These are phyloP conservation scores for Gastrodia elata DNA, from an alignment of 106 monocot genomes.

Conservation along the genomic window DNA sequence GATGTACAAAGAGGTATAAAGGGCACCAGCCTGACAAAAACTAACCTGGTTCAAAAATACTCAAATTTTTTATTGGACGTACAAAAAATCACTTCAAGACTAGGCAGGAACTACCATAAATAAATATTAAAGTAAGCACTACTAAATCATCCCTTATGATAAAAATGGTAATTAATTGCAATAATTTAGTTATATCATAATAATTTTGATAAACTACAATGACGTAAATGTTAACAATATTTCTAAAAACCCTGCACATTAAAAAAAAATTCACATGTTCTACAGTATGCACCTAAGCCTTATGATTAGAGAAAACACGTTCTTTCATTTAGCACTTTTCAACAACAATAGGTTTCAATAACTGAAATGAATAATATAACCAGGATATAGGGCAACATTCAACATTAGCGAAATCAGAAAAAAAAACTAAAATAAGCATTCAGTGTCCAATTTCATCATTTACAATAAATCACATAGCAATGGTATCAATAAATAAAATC, in stretches of 20 bases:
- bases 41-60: not conserved
- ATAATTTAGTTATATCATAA: not conserved
- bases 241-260: too few species aligned
- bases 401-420: not conserved
- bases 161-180: not conserved
- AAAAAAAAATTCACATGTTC: not conserved
- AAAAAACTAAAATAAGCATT: too few species aligned
- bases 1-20: slow-evolving; percentile 1
- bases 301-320: not conserved
- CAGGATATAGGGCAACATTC: not conserved
- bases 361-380: not conserved
- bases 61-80: not conserved
- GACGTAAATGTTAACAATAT: too few species aligned
- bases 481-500: too few species aligned
- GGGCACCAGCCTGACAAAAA: not conserved
- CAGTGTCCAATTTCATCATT: too few species aligned
- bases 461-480: too few species aligned
- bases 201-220: too few species aligned
- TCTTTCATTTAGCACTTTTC: not conserved
- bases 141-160: not conserved
- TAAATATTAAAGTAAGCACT: not conserved
- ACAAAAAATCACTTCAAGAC: not conserved
- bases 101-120: not conserved
- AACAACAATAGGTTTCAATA: not conserved
- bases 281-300: not conserved